phyloP scores from a whole-genome alignment of 371 early-diverging fungal species.

The Sporodiniella umbellata region DNA sequence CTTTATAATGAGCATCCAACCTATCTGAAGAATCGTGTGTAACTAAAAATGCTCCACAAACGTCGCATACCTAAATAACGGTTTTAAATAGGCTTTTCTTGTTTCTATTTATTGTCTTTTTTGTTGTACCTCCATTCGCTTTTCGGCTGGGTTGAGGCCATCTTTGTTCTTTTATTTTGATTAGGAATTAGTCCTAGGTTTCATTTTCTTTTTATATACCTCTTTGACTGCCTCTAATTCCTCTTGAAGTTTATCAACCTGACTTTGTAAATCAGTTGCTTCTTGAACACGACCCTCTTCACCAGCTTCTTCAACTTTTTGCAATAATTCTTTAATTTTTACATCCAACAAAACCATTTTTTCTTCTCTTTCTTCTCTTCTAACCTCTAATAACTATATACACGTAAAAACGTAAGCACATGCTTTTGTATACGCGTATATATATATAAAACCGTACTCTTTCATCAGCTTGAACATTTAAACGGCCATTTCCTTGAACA shows the following conservation, averaged over 20 bases:
- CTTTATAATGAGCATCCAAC: conserved; percentile 83
- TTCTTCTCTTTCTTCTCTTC: conserved; percentile 81
- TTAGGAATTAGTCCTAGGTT: too few species aligned
- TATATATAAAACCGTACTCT: conserved; percentile 44
- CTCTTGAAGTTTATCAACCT: conserved; percentile 64
- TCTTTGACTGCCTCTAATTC: conserved; percentile 63
- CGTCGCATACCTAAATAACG: conserved; percentile 68
- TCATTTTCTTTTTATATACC: conserved; percentile 36
- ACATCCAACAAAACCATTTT: conserved; percentile 80
- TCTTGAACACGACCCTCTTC: conserved; percentile 80
- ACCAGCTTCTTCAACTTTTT: conserved; percentile 72
- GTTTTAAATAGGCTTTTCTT: background rate
- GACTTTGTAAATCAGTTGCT: conserved; percentile 58
- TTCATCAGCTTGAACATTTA: conserved; percentile 74
- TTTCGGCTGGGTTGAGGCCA: conserved; percentile 69
- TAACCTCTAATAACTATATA: conserved; percentile 63
- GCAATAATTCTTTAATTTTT: conserved; percentile 71
- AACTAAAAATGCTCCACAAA: conserved; percentile 90
- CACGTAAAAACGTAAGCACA: too few species aligned
- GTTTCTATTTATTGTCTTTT: background rate
- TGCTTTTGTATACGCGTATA: too few species aligned
- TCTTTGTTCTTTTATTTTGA: conserved; percentile 66
- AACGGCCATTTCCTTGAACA: conserved; percentile 67
- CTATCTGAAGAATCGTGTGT: conserved; percentile 80
- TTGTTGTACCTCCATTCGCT: conserved; percentile 58